A percentile compares a stretch with the other conserved stretches of the same genome.
phyloP scores from a whole-genome alignment of 495 filamentous ascomycete genomes.

The Xanthoparmelia taractica region DNA sequence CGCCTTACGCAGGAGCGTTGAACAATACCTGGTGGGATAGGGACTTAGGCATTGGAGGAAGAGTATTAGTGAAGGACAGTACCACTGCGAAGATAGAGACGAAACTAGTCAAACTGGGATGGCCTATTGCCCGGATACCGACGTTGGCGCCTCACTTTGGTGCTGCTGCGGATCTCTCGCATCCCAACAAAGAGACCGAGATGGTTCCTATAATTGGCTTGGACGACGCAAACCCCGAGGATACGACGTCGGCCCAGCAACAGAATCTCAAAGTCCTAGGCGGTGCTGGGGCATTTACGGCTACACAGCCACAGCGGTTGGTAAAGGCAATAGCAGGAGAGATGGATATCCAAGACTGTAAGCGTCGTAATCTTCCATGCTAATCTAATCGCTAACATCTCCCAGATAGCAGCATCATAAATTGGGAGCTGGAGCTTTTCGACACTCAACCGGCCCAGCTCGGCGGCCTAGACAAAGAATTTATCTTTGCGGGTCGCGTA shows the following conservation, averaged over 20 bases:
- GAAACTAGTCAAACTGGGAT: conserved; percentile 81
- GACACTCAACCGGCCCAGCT: conserved; percentile 80
- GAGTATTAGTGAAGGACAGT: conserved; percentile 71
- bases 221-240: conserved; percentile 57
- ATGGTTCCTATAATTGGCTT: conserved; percentile 91
- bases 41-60: conserved; percentile 81
- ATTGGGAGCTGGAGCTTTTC: conserved; percentile 97
- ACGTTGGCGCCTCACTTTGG: conserved; percentile 94
- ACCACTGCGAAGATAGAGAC: conserved; percentile 68
- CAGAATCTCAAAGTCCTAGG: conserved; percentile 23
- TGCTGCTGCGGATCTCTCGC: conserved; percentile 56
- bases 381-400: background rate
- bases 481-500: conserved; percentile 91
- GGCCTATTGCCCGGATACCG: conserved; percentile 88
- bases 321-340: conserved; percentile 74
- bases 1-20: conserved; percentile 81
- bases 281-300: conserved; percentile 54
- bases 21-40: conserved; percentile 92
- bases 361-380: conserved; percentile 7
- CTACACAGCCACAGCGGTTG: conserved; percentile 75
- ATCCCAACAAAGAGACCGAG: conserved; percentile 84
- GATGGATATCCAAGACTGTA: conserved; percentile 59
- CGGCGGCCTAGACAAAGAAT: conserved; percentile 82
- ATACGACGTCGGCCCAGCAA: conserved; percentile 24
- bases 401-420: conserved; percentile 59